Evolutionary conservation across 163 green algal genomes (phyloP).

Genomic region (Scenedesmus sp.): DNA sequence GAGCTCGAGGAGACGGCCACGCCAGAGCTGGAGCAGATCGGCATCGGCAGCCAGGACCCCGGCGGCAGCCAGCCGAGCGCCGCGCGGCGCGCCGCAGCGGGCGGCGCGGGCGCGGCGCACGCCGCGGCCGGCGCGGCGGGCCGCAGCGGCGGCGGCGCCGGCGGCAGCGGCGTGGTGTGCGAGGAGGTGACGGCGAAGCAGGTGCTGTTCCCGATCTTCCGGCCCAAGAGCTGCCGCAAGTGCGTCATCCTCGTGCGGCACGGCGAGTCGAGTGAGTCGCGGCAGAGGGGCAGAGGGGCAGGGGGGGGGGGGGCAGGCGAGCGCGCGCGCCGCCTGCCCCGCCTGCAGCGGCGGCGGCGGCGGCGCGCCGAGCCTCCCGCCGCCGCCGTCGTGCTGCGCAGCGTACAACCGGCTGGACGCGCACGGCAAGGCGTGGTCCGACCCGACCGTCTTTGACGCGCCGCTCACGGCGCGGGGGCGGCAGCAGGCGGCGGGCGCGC

Average conservation of each 20-base stretch:
- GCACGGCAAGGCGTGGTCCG: conserved; percentile 54
- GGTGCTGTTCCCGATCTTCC: conserved; percentile 76
- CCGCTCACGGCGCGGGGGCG: conserved; percentile 66
- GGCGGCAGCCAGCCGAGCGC: conserved; percentile 28
- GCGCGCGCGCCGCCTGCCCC: too few relatives aligned
- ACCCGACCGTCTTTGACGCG: conserved; percentile 78
- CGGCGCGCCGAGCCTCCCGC: too few relatives aligned
- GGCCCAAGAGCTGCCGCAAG: conserved; percentile 62
- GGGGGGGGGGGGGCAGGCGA: neutral
- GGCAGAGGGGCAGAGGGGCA: neutral
- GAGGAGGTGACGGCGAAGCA: conserved; percentile 40
- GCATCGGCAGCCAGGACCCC: conserved; percentile 47
- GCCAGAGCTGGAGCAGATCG: conserved; percentile 55
- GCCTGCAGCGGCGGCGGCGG: too few relatives aligned
- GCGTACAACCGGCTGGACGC: conserved; percentile 54
- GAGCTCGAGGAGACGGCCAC: conserved; percentile 52
- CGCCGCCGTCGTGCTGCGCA: conserved; percentile 23
- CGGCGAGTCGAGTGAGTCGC: conserved; percentile 49
- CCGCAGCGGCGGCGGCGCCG: neutral
- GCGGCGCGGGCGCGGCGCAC: neutral
- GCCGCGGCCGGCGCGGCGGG: neutral
- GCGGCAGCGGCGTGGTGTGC: conserved; percentile 12
- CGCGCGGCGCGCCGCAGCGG: neutral
- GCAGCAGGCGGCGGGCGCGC: conserved; percentile 63
- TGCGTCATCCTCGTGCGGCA: conserved; percentile 45